These are phyloP conservation scores for Corchorus capsularis DNA, from an alignment of 345 rosid genomes.

Conservation along the genomic window DNA sequence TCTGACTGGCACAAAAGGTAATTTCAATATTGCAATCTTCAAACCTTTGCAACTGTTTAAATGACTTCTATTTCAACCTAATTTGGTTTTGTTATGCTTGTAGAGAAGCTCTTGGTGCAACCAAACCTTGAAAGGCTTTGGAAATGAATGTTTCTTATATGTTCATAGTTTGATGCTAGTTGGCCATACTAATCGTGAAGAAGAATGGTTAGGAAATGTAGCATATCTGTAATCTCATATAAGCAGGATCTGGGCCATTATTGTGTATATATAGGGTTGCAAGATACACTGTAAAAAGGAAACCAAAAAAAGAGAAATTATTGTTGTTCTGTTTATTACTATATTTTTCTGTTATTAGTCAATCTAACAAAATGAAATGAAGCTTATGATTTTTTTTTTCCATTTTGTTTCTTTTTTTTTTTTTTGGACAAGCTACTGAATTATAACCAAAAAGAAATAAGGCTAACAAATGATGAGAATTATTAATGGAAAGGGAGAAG, in stretches of 20 bases:
- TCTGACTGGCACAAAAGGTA: constrained; percentile 9
- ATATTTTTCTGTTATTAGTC: background rate
- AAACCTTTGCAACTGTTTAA: background rate
- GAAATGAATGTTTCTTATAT: background rate
- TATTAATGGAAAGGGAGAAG: too few species aligned
- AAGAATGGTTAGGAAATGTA: constrained; percentile 6
- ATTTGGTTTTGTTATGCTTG: background rate
- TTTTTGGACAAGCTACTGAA: too few species aligned
- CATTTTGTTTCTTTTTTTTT: too few species aligned
- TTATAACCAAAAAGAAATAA: too few species aligned
- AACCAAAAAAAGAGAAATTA: background rate
- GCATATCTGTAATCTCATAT: constrained; percentile 13
- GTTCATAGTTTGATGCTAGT: constrained; percentile 5
- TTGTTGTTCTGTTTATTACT: background rate
- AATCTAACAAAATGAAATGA: too few species aligned
- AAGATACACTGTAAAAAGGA: background rate
- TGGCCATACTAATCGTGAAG: constrained; percentile 5
- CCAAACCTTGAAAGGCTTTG: background rate
- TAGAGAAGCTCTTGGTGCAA: constrained; percentile 1
- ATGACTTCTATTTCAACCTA: background rate
- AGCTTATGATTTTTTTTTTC: too few species aligned
- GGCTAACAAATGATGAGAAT: too few species aligned
- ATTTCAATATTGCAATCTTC: background rate
- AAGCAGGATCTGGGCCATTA: constrained; percentile 15
- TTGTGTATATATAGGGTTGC: constrained; percentile 25